phyloP scores from a whole-genome alignment of 495 filamentous ascomycete species.

The Tuber borchii region DNA sequence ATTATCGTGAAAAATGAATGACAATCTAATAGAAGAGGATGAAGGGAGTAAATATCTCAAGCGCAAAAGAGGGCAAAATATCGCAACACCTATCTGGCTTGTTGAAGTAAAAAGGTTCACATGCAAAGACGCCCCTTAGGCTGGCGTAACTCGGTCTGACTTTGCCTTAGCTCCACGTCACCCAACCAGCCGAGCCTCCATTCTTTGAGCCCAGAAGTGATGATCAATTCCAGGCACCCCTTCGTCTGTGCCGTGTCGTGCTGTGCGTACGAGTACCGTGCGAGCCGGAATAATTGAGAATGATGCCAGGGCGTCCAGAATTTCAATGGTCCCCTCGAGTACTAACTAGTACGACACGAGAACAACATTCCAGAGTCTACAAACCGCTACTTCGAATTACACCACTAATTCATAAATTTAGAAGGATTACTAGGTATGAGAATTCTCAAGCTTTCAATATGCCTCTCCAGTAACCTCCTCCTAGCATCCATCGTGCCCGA shows the following conservation, averaged over 20 bases:
- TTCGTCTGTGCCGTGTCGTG: too few relatives aligned
- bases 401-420: slow-evolving; percentile 47
- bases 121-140: background rate
- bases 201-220: background rate
- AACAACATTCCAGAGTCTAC: background rate
- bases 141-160: background rate
- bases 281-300: too few relatives aligned
- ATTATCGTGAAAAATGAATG: background rate
- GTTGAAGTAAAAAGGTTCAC: background rate
- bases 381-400: background rate
- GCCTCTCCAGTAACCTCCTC: slow-evolving; percentile 53
- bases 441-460: slow-evolving; percentile 57
- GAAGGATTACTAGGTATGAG: slow-evolving; percentile 58
- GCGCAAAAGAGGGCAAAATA: background rate
- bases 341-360: too few relatives aligned
- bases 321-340: background rate
- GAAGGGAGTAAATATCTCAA: background rate
- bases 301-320: too few relatives aligned
- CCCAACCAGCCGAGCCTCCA: background rate
- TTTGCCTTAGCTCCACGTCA: background rate
- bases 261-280: too few relatives aligned
- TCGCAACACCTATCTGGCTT: background rate
- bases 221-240: background rate
- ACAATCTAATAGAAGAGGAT: background rate
- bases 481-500: slow-evolving; percentile 52